Base-by-base conservation (phyloP, 306 rosid genomes). In the Urtica urens region DNA sequence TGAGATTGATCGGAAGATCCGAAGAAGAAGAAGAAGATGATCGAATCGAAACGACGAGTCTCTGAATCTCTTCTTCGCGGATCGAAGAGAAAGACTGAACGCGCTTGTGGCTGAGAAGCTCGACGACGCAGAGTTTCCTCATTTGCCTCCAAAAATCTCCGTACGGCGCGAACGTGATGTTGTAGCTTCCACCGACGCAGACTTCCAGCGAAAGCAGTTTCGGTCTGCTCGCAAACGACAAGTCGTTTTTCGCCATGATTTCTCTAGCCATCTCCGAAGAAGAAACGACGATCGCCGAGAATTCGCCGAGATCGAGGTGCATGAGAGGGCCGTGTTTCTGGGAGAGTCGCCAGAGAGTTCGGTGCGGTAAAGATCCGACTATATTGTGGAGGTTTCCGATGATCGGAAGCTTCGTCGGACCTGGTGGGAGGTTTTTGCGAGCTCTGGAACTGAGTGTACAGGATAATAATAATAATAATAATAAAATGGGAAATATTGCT, bases 241-340 rank as follows among this genome's bases (percentile, higher is more conserved):
- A 4, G 24, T 45, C 50, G 10, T 23, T 27, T 1, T 27, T 45
- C n/a, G 8, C 23, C 30, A 45, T 45, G 26, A 45, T 9, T 17
- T 45, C 30, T 22, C 27, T 4, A 10, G 50, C 30, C 50, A 23
- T 45, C 3, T 23, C 13, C 8, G 50, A 30, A 19, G 50, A 45
- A 11, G 50, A 45, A 15, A 23, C 50, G 7, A 45, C 28, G n/a
- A 45, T 7, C 4, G 27, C 6, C 12, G 50, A 21, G 24, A 45
- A 6, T 45, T 45, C 50, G n/a, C 50, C 50, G 9, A 23, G 27
- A 21, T 45, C 13, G 6, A 23, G 50, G 29, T 45, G 50, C 50
- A 45, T 45, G 29, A 45, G 50, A 23, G 50, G 50, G 6, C 50
- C 50, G n/a, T 45, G n/a, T 19, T 20, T 45, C 23, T 30, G 23